Base-by-base conservation (phyloP, 169 alveolate species). In the Babesia ovata region DNA sequence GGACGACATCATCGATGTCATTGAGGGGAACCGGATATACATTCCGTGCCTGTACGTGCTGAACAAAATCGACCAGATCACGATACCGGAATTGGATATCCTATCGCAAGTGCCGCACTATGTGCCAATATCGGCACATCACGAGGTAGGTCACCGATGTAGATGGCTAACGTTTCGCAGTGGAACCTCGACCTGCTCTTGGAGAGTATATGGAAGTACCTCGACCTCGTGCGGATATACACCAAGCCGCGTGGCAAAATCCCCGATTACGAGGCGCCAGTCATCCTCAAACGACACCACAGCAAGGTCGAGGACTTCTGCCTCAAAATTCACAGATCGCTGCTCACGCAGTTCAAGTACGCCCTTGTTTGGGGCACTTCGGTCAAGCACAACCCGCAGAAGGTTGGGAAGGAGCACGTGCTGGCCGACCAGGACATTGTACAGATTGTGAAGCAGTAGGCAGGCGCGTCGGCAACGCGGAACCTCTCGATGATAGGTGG, bases 361-460 rank as follows among this genome's bases (percentile, higher is more conserved):
- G 99, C 99, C n/a, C 79, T 96, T 67, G 99, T 98, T 28, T 98
- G 99, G 99, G 99, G 99, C 7, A 91, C 90, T 58, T 94, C 98
- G 42, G 99, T 95, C 16, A 97, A 97, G 86, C 98, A 96, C 81
- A 94, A 93, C 87, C 99, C 99, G 26, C 96, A 96, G 84, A 94
- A 91, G 86, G 97, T 94, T 33, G 99, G 99, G 36, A 96, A 95
- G 79, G 98, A 97, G 50, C 99, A 97, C 82, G 95, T 92, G 22
- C 63, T 93, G 54, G 87, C 91, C 39, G 97, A 93, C 84, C 96
- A 93, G 75, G 97, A 93, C 71, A 92, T 93, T 24, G 94, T 93
- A 12, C 97, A 93, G 66, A 91, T 93, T 44, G 93, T 93, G 33
- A 93, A 93, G 63, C 91, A 92, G 82, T 92, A 63, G 42, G 53